These are phyloP conservation scores for Phoma sp. DNA, from an alignment of 2,329 filamentous ascomycete genomes.

Conservation along the genomic window DNA sequence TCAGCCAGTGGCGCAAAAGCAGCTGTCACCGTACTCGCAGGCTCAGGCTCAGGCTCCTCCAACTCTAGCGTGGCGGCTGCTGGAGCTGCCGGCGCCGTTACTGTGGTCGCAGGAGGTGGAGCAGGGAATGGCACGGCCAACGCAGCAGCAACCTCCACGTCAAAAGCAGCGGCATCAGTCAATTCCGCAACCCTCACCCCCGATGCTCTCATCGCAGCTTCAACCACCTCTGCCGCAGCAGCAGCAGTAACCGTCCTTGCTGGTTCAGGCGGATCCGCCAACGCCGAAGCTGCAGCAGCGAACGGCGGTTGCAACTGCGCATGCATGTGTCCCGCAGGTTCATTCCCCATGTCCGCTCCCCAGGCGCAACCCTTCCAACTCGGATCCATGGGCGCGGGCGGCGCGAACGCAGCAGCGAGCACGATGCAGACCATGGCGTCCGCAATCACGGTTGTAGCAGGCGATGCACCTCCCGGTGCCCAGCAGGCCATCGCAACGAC, in stretches of 20 bases:
- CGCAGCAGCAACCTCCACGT: neutral
- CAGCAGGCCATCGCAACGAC: conserved; percentile 20
- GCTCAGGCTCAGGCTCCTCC: neutral
- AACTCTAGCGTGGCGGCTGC: conserved; percentile 7
- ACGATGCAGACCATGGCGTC: conserved; percentile 35
- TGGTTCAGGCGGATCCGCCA: conserved; percentile 16
- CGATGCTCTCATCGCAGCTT: conserved; percentile 21
- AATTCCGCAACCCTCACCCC: conserved; percentile 21
- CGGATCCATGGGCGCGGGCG: conserved; percentile 22
- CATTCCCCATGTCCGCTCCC: conserved; percentile 41
- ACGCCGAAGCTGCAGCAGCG: conserved; percentile 16
- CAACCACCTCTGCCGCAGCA: conserved; percentile 17
- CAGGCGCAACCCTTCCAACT: conserved; percentile 38
- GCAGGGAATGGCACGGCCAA: conserved; percentile 3
- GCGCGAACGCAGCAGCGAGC: conserved; percentile 13
- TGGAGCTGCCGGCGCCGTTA: conserved; percentile 18
- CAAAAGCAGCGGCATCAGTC: conserved; percentile 12
- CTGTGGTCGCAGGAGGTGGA: conserved; percentile 31
- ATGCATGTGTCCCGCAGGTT: conserved; percentile 38
- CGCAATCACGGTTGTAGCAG: conserved; percentile 31
- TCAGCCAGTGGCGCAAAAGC: conserved; percentile 13
- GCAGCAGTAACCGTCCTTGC: conserved; percentile 34
- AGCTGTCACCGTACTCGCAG: conserved; percentile 30
- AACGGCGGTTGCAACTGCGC: conserved; percentile 36
- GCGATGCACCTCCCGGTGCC: conserved; percentile 18